These are phyloP conservation scores for Phytophthora citricola DNA, from an alignment of 352 stramenopile species.

Conservation along the genomic window DNA sequence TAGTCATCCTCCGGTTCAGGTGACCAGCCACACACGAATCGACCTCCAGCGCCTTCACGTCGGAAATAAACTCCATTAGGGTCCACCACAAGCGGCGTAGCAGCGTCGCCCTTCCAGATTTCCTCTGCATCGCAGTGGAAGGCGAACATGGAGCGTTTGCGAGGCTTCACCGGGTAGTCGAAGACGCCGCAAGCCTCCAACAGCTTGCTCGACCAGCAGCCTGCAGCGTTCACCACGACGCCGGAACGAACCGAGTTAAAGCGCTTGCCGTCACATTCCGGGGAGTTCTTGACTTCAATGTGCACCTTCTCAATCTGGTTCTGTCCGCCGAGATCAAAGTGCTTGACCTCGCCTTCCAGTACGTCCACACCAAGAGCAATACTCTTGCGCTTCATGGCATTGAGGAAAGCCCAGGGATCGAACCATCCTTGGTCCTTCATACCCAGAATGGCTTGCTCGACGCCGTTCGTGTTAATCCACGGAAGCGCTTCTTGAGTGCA, in stretches of 20 bases:
- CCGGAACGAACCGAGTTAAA: slow-evolving; percentile 47
- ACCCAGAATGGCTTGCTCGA: slow-evolving; percentile 67
- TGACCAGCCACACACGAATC: slow-evolving; percentile 80
- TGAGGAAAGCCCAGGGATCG: slow-evolving; percentile 83
- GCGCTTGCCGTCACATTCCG: slow-evolving; percentile 26
- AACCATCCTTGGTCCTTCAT: slow-evolving; percentile 86
- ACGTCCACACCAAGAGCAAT: slow-evolving; percentile 75
- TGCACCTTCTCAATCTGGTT: slow-evolving; percentile 74
- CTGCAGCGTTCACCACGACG: slow-evolving; percentile 82
- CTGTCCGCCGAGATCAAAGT: slow-evolving; percentile 58
- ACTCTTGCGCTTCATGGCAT: slow-evolving; percentile 78
- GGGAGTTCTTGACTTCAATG: slow-evolving; percentile 42
- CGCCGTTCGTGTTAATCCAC: slow-evolving; percentile 75
- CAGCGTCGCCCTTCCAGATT: slow-evolving; percentile 72
- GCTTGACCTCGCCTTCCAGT: slow-evolving; percentile 72
- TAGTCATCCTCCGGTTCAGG: slow-evolving; percentile 64
- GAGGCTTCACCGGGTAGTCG: slow-evolving; percentile 79
- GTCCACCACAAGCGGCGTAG: slow-evolving; percentile 79
- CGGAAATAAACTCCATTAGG: slow-evolving; percentile 84
- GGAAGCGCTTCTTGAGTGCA: slow-evolving; percentile 68
- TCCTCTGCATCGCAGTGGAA: slow-evolving; percentile 79
- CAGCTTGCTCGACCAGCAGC: slow-evolving; percentile 74
- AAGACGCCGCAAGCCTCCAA: slow-evolving; percentile 69
- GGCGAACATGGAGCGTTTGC: slow-evolving; percentile 83
- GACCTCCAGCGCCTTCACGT: slow-evolving; percentile 68